These are phyloP conservation scores for Anisodus acutangulus DNA, from an alignment of 257 asterid genomes.

Conservation along the genomic window DNA sequence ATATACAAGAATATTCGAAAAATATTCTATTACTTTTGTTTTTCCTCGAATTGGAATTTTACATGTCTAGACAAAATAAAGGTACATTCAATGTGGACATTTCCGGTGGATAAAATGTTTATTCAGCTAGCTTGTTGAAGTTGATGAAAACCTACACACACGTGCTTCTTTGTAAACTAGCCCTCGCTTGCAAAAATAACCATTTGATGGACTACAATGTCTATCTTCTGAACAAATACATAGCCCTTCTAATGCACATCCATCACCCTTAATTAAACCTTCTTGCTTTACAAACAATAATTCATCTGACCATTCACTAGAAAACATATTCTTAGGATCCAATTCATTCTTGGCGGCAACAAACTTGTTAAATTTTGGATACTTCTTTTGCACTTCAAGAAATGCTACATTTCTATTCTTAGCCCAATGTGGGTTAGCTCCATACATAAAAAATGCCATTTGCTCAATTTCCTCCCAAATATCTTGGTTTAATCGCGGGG, in stretches of 20 bases:
- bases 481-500: slow-evolving; percentile 65
- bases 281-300: slow-evolving; percentile 47
- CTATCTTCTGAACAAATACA: slow-evolving; percentile 74
- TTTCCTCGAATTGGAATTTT: neutral
- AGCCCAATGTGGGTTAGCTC: slow-evolving; percentile 85
- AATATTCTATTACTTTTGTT: neutral
- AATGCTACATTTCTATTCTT: slow-evolving; percentile 75
- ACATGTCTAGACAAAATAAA: neutral
- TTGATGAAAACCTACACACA: slow-evolving; percentile 58
- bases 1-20: no score
- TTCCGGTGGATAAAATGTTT: neutral
- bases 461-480: slow-evolving; percentile 91
- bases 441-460: slow-evolving; percentile 69
- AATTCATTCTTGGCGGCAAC: slow-evolving; percentile 47
- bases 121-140: slow-evolving; percentile 13
- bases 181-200: slow-evolving; percentile 65
- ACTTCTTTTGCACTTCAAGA: slow-evolving; percentile 51
- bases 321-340: slow-evolving; percentile 61
- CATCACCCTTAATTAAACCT: slow-evolving; percentile 44
- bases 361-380: slow-evolving; percentile 50
- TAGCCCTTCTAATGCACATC: slow-evolving; percentile 77
- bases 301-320: slow-evolving; percentile 62
- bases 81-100: neutral
- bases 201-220: slow-evolving; percentile 73
- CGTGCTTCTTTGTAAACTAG: slow-evolving; percentile 65